Base-by-base conservation (phyloP, 2,329 filamentous ascomycete genomes). In the Ophiostoma tasmaniense region DNA sequence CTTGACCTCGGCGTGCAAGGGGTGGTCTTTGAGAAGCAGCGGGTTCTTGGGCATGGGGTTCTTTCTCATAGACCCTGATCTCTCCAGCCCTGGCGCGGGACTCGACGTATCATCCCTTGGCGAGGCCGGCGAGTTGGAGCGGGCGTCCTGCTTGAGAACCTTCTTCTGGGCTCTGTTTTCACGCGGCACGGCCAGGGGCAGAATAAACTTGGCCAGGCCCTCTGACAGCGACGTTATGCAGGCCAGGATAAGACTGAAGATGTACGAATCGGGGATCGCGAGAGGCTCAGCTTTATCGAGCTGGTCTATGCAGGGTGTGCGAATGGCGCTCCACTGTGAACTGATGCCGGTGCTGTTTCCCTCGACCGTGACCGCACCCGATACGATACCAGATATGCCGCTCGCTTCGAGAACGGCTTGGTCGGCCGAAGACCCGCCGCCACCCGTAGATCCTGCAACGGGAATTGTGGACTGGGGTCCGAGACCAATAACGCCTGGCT, bases 211-310 rank as follows among this genome's bases (percentile, higher is more conserved):
- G 37, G 94, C 95, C 22, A 99, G 82, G 1, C 92, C 93, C 75
- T 99, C 95, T 0, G 94, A 96, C 66, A 99, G 85, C 1, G 89
- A 92, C 62, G 91, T 94, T 70, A 99, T 90, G 75, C 94, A 98
- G 2, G 91, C 90, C 59, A 99, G 80, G 1, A 94, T 91, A 65
- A 99, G 82, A 71, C 90, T 92, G 79, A 97, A 98, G 8, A 97
- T 85, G 75, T 99, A 99, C 0, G 95, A 97, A 71, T 97, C 94
- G 0, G 95, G 95, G 28, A 96, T 86, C 0, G 82, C 74, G 3
- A 94, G 93, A 0, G 94, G 85, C 65, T 97, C 93, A 0, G 88
- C 86, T 77, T 98, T 99, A 79, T 99, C 95, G 25, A 98, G 85
- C 72, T 97, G 92, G 74, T 99, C 95, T 71, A 98, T 92, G 75